Conservation (phyloP, 2,329 filamentous ascomycete genomes). For the Lachnellula occidentalis region DNA sequence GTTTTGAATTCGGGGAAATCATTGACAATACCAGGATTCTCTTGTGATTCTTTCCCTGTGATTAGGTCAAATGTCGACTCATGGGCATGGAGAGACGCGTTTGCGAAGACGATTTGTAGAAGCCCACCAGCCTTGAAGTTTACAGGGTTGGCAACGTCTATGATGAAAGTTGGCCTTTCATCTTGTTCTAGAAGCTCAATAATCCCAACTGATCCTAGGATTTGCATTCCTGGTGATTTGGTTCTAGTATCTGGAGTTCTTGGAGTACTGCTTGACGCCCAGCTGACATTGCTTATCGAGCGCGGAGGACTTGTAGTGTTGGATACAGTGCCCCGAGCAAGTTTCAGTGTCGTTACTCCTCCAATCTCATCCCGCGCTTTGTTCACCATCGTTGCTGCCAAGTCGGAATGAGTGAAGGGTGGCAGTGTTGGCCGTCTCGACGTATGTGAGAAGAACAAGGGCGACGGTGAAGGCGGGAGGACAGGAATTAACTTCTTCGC, state of each 20-base stretch:
- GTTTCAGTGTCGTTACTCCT: constrained; percentile 47
- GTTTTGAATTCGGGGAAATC: constrained; percentile 61
- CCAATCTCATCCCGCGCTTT: constrained; percentile 19
- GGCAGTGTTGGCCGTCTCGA: constrained; percentile 40
- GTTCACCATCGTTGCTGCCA: constrained; percentile 20
- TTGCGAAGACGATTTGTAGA: constrained; percentile 62
- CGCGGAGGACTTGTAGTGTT: constrained; percentile 41
- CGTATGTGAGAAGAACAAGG: constrained; percentile 48
- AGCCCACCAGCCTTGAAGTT: constrained; percentile 46
- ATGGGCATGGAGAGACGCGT: constrained; percentile 55
- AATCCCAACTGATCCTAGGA: constrained; percentile 60
- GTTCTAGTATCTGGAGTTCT: constrained; percentile 47
- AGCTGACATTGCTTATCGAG: constrained; percentile 47
- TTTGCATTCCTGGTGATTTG: constrained; percentile 43
- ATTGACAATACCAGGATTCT: constrained; percentile 34
- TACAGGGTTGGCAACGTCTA: constrained; percentile 58
- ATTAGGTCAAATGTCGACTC: constrained; percentile 26
- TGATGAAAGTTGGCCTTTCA: constrained; percentile 68
- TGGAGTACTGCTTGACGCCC: constrained; percentile 43
- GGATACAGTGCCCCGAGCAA: constrained; percentile 49
- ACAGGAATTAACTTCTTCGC: constrained; percentile 1
- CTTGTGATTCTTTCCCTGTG: constrained; percentile 22
- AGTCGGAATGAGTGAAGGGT: constrained; percentile 22
- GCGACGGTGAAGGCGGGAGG: constrained; percentile 35
- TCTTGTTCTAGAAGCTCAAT: constrained; percentile 72